Conservation (phyloP, 2,329 filamentous ascomycete species). For the Zymoseptoria passerinii region DNA sequence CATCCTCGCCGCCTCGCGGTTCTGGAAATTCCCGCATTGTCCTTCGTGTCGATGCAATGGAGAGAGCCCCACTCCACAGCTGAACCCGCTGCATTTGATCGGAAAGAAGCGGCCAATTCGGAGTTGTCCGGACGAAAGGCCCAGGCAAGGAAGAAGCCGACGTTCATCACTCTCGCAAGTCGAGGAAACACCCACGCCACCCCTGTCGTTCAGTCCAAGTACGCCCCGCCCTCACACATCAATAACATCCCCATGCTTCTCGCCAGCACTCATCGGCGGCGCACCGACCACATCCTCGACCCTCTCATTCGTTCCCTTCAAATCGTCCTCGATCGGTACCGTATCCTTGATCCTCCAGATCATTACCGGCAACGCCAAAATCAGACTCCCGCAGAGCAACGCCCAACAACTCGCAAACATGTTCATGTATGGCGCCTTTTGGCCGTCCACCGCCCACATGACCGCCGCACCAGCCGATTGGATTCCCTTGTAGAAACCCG, state of each 20-base stretch:
- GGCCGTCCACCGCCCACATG: slow-evolving; percentile 61
- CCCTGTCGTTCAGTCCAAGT: neutral
- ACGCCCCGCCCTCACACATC: neutral
- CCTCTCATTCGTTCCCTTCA: slow-evolving; percentile 79
- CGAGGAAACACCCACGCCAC: neutral
- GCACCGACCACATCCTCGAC: slow-evolving; percentile 53
- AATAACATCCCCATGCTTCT: neutral
- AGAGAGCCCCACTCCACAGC: too few relatives aligned
- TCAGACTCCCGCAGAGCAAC: slow-evolving; percentile 61
- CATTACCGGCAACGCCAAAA: slow-evolving; percentile 73
- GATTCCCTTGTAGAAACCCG: slow-evolving; percentile 83
- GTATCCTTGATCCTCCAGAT: slow-evolving; percentile 71
- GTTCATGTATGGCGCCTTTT: slow-evolving; percentile 56
- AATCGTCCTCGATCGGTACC: slow-evolving; percentile 71
- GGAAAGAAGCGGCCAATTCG: too few relatives aligned
- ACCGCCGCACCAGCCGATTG: slow-evolving; percentile 80
- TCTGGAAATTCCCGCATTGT: too few relatives aligned
- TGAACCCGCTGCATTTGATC: too few relatives aligned
- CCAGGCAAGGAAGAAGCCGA: too few relatives aligned
- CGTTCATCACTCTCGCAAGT: too few relatives aligned
- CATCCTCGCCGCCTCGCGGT: too few relatives aligned
- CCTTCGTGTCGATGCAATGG: too few relatives aligned
- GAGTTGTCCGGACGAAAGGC: too few relatives aligned
- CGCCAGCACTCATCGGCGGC: neutral
- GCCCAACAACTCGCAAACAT: slow-evolving; percentile 72